Percentiles rank a stretch among this genome's conserved stretches.
Evolutionary conservation across 164 flowering plant genomes (phyloP).

Genomic region (Magnolia sinica): DNA sequence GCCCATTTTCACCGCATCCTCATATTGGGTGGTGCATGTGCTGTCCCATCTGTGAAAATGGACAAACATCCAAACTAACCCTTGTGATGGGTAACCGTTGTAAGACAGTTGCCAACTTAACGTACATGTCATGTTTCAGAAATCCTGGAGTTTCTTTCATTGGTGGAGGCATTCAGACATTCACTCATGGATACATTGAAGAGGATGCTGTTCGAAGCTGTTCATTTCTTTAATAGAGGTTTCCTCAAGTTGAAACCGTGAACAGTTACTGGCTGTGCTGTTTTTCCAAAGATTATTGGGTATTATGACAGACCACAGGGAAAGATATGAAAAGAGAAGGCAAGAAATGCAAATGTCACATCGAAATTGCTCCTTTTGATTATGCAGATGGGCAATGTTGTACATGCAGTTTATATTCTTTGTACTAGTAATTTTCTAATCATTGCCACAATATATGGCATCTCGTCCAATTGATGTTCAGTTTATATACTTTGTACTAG

Average conservation of each 20-base stretch:
- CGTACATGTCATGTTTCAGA: slow-evolving; percentile 15
- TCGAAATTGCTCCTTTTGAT: no score
- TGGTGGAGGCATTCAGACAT: slow-evolving; percentile 13
- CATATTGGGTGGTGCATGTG: no score
- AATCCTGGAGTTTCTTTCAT: slow-evolving; percentile 23
- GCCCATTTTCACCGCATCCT: no score
- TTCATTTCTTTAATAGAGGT: slow-evolving; percentile 2
- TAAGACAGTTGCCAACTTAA: neutral
- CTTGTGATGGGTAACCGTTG: neutral
- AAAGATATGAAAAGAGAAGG: no score
- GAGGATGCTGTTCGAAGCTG: slow-evolving; percentile 11
- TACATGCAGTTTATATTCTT: no score
- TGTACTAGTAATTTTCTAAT: neutral
- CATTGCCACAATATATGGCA: neutral
- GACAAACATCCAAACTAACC: neutral
- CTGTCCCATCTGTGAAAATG: no score
- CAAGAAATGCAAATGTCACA: no score
- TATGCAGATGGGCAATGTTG: no score
- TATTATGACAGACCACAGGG: no score
- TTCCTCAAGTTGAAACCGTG: neutral
- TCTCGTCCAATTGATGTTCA: neutral
- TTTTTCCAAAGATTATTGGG: no score
- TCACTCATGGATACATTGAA: slow-evolving; percentile 12
- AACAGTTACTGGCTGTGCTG: neutral
- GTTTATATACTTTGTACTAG: no score